Evolutionary conservation across 2,329 filamentous ascomycete species (phyloP), one percentile per base, ranked within the genome.

Genomic region (Diaporthe ampelina): DNA sequence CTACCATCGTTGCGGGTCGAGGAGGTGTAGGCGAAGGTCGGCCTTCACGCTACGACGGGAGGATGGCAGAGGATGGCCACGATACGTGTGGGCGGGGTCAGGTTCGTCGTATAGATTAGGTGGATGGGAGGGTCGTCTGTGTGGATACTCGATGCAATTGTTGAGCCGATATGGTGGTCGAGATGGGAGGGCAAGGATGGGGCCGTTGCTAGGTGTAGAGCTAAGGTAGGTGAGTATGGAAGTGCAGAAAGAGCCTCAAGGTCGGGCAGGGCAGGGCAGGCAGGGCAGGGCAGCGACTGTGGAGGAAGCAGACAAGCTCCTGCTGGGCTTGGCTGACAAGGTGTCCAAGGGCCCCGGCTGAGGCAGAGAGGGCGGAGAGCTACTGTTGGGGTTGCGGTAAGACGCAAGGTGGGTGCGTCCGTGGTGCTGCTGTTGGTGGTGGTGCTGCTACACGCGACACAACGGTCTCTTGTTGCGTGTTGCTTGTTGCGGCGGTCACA

Each of bases 1-100:
- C 95, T 89, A 97, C 95, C 95, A 98, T 98, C 88, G 93, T 96
- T 87, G 83, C 77, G 77, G 76, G 76, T 74, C 72, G 74, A 73
- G 59, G 76, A 73, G 54, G 77, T 77, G 78, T 79, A 79, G 77
- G 77, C 76, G 77, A 78, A 76, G 75, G 73, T 72, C 43, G 75
- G 68, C 76, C 78, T 78, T 77, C 77, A 77, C 80, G 76, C 79
- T 79, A 77, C 79, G 40, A 54, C 48, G 45, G 63, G 48, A 71
- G 21, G 45, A 57, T 56, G 48, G 63, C 40, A 40, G 68, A 50
- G 69, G 54, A 7, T 43, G 50, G 24, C 58, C 45, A 70, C 70
- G 61, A 72, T 72, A 52, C 45, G 48, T 74, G 48, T 37, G 24
- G 61, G 61, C 61, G 63, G 59, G 45, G 45, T 67, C 45, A 63